Percentiles rank a stretch among this genome's conserved stretches.
Evolutionary conservation across 1,284 basidiomycete species (phyloP).

Genomic region (Sphaerobolus stellatus): DNA sequence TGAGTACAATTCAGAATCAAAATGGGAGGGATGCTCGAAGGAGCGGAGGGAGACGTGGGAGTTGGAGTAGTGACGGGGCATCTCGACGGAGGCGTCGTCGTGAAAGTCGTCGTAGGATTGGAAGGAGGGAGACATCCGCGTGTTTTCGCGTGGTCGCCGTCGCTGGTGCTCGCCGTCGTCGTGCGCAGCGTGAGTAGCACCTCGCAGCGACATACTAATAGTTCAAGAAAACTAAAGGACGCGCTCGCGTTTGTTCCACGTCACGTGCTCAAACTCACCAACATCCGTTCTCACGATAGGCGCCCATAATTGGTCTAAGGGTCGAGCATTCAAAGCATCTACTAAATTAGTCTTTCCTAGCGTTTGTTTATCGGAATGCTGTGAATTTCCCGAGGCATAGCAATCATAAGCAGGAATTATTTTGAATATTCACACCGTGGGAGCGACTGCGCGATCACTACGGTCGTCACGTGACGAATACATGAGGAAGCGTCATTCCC

Average conservation of each 20-base stretch:
- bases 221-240: background rate
- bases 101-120: conserved; percentile 42
- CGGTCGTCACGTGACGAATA: background rate
- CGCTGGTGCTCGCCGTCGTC: conserved; percentile 71
- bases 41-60: conserved; percentile 57
- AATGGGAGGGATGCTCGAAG: conserved; percentile 56
- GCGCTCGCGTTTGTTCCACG: conserved; percentile 9
- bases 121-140: conserved; percentile 47
- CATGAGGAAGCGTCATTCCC: background rate
- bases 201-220: background rate
- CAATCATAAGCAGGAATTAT: background rate
- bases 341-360: too few species aligned
- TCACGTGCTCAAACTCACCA: too few species aligned
- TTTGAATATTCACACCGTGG: background rate
- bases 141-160: conserved; percentile 69
- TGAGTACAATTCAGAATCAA: conserved; percentile 53
- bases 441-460: background rate
- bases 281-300: too few species aligned
- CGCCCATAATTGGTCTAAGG: too few species aligned
- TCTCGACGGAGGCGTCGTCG: conserved; percentile 56
- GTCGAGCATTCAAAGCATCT: too few species aligned
- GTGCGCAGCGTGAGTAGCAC: conserved; percentile 21
- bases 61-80: conserved; percentile 61
- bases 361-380: too few species aligned
- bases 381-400: too few species aligned